Conservation (phyloP, 2,329 filamentous ascomycete species). For the Colletotrichum paranaense region DNA sequence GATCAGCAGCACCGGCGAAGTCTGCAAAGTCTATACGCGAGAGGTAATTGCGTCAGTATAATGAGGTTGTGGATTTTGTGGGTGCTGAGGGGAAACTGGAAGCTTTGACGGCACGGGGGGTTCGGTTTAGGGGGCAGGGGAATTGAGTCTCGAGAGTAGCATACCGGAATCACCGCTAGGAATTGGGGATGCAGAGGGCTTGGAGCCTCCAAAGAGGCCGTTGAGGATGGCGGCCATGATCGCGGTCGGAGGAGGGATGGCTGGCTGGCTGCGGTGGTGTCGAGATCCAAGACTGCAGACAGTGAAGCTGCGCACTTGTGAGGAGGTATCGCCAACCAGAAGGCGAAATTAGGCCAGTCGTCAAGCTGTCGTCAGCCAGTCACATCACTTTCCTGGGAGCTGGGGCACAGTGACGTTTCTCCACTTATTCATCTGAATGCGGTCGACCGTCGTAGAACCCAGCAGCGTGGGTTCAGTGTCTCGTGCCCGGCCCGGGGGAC, state of each 20-base stretch:
- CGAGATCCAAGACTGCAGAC: constrained; percentile 33
- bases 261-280: constrained; percentile 38
- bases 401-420: constrained; percentile 24
- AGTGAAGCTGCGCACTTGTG: constrained; percentile 34
- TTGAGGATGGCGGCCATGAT: constrained; percentile 72
- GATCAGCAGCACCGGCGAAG: constrained; percentile 83
- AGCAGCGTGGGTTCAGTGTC: constrained; percentile 6
- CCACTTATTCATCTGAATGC: constrained; percentile 19
- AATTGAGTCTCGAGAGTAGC: constrained; percentile 42
- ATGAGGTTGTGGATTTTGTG: constrained; percentile 27
- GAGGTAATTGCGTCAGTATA: constrained; percentile 41
- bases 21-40: constrained; percentile 84
- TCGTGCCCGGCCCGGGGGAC: neutral
- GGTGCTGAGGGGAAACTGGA: constrained; percentile 29
- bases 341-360: constrained; percentile 33
- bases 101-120: constrained; percentile 22
- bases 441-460: constrained; percentile 19
- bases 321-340: constrained; percentile 30
- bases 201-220: constrained; percentile 75
- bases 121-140: neutral
- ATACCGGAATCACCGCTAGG: constrained; percentile 72
- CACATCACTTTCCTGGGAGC: constrained; percentile 31
- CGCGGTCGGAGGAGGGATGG: constrained; percentile 37
- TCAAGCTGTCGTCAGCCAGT: constrained; percentile 34
- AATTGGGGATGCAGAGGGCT: constrained; percentile 64